Percentiles rank a stretch among this genome's conserved stretches.
These are phyloP conservation scores for Hymenoscyphus repandus DNA, from an alignment of 2,329 filamentous ascomycete species.

Conservation along the genomic window DNA sequence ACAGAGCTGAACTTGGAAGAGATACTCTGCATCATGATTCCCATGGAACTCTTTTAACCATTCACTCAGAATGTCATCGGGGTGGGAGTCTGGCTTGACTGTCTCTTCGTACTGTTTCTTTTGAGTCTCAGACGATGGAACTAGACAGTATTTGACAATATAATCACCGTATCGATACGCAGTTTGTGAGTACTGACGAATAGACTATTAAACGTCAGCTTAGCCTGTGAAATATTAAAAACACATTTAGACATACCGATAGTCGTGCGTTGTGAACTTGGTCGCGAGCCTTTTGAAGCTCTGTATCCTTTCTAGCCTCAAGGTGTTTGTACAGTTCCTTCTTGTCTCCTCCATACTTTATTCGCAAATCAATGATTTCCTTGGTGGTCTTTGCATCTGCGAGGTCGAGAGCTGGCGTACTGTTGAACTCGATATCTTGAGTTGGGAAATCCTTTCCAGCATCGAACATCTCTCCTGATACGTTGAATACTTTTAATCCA, in stretches of 20 bases:
- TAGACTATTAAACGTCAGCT: conserved; percentile 15
- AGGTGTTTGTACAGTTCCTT: conserved; percentile 38
- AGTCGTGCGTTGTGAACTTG: conserved; percentile 37
- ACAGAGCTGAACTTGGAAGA: conserved; percentile 42
- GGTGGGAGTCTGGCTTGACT: conserved; percentile 31
- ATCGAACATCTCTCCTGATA: conserved; percentile 38
- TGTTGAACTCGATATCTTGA: conserved; percentile 45
- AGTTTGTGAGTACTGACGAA: conserved; percentile 40
- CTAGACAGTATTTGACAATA: conserved; percentile 42
- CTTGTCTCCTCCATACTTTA: conserved; percentile 34
- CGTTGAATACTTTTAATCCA: conserved; percentile 44
- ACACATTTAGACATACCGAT: conserved; percentile 19
- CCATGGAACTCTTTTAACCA: conserved; percentile 37
- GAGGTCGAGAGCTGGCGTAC: conserved; percentile 41
- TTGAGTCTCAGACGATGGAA: conserved; percentile 38
- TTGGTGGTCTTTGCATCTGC: conserved; percentile 39
- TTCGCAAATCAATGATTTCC: conserved; percentile 39
- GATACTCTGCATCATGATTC: conserved; percentile 36
- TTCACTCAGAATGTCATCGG: conserved; percentile 34
- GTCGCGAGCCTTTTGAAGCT: conserved; percentile 37
- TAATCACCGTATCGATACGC: conserved; percentile 44
- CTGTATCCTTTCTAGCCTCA: conserved; percentile 33
- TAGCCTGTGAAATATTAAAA: not conserved
- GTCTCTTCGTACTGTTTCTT: conserved; percentile 36
- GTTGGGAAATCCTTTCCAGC: conserved; percentile 31